Evolutionary conservation across 345 rosid genomes (phyloP), one percentile per base, ranked within the genome.

Genomic region (Boechera stricta): DNA sequence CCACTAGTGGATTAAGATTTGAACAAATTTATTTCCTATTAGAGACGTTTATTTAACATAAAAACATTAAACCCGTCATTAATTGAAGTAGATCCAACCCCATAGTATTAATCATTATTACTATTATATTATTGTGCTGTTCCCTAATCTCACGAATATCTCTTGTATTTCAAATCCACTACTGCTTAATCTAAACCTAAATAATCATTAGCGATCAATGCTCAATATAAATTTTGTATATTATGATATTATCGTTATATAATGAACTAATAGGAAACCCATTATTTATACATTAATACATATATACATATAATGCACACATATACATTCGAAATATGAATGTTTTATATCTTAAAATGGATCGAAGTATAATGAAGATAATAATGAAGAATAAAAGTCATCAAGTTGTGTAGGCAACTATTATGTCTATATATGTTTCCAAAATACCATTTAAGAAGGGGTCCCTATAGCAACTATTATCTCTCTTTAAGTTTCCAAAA

Each of bases 381-480:
- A 56, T 31, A 38, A 61, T 32, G 24, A 21, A 21, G 24, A 24
- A 35, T 59, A 21, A 15, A 21, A 48, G 2, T 47, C 61, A 51
- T 28, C 77, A 64, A 73, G 55, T 63, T 73, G 64, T 41, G 24
- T 52, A 38, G 69, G 32, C 61, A 61, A 72, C 54, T 68, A 38
- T 26, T 36, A 5, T 36, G 39, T 36, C 39, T 36, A 36, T 36
- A 36, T 5, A 36, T 36, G 9, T 36, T 36, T 36, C 39, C 39
- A 36, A 36, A 36, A 36, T 1, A 35, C 38, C 38, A 35, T 35
- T 35, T 6, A 35, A 35, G 52, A 62, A 53, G 24, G 7, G n/a
- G 54, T 44, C 55, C 5, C 24, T 21, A 21, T 21, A 21, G 36
- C 64, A 64, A 64, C 56, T 69, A 29, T 29, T 44, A 1, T 31